Conservation (phyloP, 225 moss, liverwort and hornwort species). For the Physcomitrium patens region DNA sequence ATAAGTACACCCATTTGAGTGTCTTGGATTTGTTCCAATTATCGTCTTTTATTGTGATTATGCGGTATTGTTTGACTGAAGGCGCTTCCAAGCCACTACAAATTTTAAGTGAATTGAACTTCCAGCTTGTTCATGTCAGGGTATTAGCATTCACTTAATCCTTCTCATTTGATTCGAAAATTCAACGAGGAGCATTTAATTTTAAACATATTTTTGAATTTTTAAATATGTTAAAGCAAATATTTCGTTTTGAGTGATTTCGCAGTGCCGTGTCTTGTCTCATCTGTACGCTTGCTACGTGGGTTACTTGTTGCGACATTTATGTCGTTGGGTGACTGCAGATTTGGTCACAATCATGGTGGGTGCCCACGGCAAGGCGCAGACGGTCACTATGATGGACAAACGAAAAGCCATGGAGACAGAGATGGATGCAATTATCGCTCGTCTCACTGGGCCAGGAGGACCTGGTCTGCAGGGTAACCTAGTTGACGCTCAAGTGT, state of each 20-base stretch:
- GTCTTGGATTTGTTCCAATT: too few relatives aligned
- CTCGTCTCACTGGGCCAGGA: conserved; percentile 65
- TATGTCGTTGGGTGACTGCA: conserved; percentile 5
- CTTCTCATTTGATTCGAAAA: too few relatives aligned
- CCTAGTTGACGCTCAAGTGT: conserved; percentile 82
- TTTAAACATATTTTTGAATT: too few relatives aligned
- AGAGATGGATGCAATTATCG: conserved; percentile 84
- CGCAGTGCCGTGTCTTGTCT: neutral
- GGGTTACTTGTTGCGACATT: conserved; percentile 11
- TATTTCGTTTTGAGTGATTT: neutral
- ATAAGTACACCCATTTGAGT: too few relatives aligned
- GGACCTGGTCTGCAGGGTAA: conserved; percentile 86
- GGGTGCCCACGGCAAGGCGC: conserved; percentile 88
- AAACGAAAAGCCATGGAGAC: conserved; percentile 75
- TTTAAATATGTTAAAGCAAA: too few relatives aligned
- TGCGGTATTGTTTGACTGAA: too few relatives aligned
- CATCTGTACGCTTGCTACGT: neutral
- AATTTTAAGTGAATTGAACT: too few relatives aligned
- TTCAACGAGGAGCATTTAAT: too few relatives aligned
- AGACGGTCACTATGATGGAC: conserved; percentile 87
- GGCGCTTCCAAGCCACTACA: too few relatives aligned
- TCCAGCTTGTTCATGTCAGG: too few relatives aligned
- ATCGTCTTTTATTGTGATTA: too few relatives aligned
- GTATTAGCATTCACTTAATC: too few relatives aligned
- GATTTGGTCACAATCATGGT: conserved; percentile 62